Base-by-base conservation (phyloP, 2,329 filamentous ascomycete species). In the Xylariaceae sp. region DNA sequence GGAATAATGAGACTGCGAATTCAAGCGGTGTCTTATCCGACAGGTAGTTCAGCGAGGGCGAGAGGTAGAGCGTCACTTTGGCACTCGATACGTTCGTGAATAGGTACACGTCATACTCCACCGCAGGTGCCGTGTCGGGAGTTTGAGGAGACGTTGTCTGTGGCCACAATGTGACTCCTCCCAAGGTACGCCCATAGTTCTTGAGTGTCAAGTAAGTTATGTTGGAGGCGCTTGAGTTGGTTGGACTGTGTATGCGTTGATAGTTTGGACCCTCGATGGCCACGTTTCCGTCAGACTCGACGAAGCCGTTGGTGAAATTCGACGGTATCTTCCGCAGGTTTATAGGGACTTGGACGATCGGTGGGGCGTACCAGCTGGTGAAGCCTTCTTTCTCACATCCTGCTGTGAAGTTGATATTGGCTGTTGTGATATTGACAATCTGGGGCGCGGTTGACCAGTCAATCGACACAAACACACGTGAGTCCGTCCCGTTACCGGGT, bases 41-140 rank as follows among this genome's bases (percentile, higher is more conserved):
- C 3, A 79, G 71, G 62, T 79, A 80, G 64, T 83, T 83, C 43
- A 76, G 73, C 0, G 71, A 73, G 0, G 79, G 78, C 6, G 78
- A 80, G 55, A 84, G 71, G 65, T 75, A 76, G 2, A 83, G 71
- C 0, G 77, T 74, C 49, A 75, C 70, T 61, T 73, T 74, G 46
- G 72, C 73, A 12, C 71, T 71, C 4, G 74, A 66, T 26, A 67
- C 66, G 54, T 76, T 74, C 43, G 77, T 80, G 71, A 84, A 86
- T 9, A 83, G 73, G 67, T 83, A 86, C 55, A 87, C 63, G 50
- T 79, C 73, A 65, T 86, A 88, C 59, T 82, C 77, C 6, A 87
- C 73, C 3, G 76, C 76, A 0, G 83, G 82, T 0, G 74, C 78
- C 8, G 74, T 73, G 2, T 72, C 71, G 0, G 77, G 65, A 2